Evolutionary conservation across 1,284 basidiomycete genomes (phyloP), one percentile per base, ranked within the genome.

Genomic region (Coniferiporia weirii): DNA sequence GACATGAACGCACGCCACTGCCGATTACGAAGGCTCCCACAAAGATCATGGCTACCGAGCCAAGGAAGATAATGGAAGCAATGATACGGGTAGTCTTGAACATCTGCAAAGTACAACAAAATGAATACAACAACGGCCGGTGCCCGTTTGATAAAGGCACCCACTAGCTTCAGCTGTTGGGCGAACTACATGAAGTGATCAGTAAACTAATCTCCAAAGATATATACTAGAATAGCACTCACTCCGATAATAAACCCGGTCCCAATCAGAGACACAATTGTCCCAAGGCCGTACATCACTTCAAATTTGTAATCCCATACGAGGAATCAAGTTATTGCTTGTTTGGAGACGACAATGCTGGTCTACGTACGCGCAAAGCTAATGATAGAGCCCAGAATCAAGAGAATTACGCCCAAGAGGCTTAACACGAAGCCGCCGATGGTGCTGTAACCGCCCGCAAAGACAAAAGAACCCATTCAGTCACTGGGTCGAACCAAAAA

Each of bases 221-320:
- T 51, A 52, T 40, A 43, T 32, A 34, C 40, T 43, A n/a, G 35
- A 44, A 34, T 75, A 83, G 66, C 70, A 17, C 56, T 22, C 47
- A 92, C 91, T 59, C 88, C 92, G 65, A 95, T 84, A 67, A 96
- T 74, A 76, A 95, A 96, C 1, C 93, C 94, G 0, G 93, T 95
- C 27, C 93, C 95, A 61, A 91, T 72, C 54, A 98, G 81, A 9
- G 89, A 88, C 59, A 96, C 73, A 61, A 97, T 72, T 54, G 91
- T 89, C 35, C 95, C 95, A 46, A 96, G 64, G 34, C 80, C 83
- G 75, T 94, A 98, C 46, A 98, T 78, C 12, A 90, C 89, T 92
- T 69, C 17, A 22, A 8, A 54, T 38, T 12, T 35, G 10, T 15
- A 15, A 32, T 15, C 2, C 15, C 9, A 51, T 57, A 38, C 62